Conservation (phyloP, 495 filamentous ascomycete genomes). For the Recurvomyces mirabilis region DNA sequence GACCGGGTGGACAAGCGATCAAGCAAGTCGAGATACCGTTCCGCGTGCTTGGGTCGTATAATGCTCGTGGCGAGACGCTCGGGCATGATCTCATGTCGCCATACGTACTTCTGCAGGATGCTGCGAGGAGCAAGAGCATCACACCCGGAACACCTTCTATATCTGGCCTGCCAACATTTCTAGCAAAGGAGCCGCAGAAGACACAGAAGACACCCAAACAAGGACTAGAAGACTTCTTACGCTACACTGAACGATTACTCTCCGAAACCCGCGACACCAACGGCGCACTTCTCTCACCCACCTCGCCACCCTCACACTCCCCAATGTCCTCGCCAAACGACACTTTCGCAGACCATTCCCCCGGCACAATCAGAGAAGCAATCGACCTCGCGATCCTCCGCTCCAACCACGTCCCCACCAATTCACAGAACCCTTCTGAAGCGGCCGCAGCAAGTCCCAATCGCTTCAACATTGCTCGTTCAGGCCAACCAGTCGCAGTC, state of each 20-base stretch:
- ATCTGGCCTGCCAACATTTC: constrained; percentile 26
- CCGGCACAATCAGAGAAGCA: constrained; percentile 49
- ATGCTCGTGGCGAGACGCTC: constrained; percentile 56
- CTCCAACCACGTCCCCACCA: constrained; percentile 49
- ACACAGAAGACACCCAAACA: constrained; percentile 24
- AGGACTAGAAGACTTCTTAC: constrained; percentile 23
- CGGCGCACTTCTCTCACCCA: constrained; percentile 42
- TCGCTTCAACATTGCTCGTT: constrained; percentile 87
- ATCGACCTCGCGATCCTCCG: constrained; percentile 84
- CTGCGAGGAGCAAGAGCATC: constrained; percentile 52
- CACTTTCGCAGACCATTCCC: constrained; percentile 23
- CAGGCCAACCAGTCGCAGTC: constrained; percentile 72
- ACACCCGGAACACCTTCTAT: constrained; percentile 30
- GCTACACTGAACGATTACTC: constrained; percentile 21
- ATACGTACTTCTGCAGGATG: constrained; percentile 79
- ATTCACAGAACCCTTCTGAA: constrained; percentile 34
- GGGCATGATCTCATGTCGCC: constrained; percentile 88
- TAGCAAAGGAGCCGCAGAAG: constrained; percentile 21
- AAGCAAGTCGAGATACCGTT: constrained; percentile 90
- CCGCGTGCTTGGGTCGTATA: constrained; percentile 83
- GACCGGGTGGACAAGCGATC: constrained; percentile 72
- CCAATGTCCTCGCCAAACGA: constrained; percentile 45
- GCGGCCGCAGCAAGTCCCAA: constrained; percentile 53
- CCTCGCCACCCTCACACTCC: constrained; percentile 26
- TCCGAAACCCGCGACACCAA: constrained; percentile 16